Evolutionary conservation across 805 yeast genomes (phyloP).

Genomic region (Lipomyces yamanashiensis): DNA sequence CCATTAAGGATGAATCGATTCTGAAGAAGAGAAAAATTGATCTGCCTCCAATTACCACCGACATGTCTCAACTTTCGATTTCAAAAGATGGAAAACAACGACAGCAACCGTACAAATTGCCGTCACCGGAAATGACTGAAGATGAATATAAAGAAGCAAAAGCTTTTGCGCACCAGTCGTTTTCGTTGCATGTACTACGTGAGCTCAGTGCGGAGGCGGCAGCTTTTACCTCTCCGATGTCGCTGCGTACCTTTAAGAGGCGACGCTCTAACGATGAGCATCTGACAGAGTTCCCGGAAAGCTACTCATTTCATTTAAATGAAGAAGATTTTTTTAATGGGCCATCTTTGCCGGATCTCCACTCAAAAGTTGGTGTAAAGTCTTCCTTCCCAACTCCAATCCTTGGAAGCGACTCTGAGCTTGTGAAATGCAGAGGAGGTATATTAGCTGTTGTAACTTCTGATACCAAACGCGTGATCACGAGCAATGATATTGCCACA

Average conservation of each 20-base stretch:
- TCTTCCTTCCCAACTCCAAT: neutral
- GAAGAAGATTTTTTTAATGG: neutral
- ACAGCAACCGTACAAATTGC: neutral
- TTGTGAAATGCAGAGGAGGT: constrained; percentile 3
- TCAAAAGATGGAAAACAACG: neutral
- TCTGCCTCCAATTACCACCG: constrained; percentile 10
- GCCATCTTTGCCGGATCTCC: no score
- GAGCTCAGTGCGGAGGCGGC: constrained; percentile 3
- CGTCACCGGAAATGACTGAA: neutral
- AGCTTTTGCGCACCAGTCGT: neutral
- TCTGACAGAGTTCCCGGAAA: neutral
- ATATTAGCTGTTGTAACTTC: constrained; percentile 1
- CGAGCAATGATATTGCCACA: neutral
- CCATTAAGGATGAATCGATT: neutral
- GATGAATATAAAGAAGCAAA: neutral
- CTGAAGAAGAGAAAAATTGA: neutral
- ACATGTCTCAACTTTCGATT: neutral
- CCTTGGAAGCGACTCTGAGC: no score
- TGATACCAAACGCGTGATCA: neutral
- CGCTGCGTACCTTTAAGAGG: neutral
- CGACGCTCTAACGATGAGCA: neutral
- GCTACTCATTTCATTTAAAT: neutral
- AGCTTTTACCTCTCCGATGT: neutral
- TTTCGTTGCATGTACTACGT: neutral
- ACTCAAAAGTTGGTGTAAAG: no score